Evolutionary conservation across 2,329 filamentous ascomycete genomes (phyloP), one percentile per base, ranked within the genome.

Genomic region (Alternaria novae-zelandiae): DNA sequence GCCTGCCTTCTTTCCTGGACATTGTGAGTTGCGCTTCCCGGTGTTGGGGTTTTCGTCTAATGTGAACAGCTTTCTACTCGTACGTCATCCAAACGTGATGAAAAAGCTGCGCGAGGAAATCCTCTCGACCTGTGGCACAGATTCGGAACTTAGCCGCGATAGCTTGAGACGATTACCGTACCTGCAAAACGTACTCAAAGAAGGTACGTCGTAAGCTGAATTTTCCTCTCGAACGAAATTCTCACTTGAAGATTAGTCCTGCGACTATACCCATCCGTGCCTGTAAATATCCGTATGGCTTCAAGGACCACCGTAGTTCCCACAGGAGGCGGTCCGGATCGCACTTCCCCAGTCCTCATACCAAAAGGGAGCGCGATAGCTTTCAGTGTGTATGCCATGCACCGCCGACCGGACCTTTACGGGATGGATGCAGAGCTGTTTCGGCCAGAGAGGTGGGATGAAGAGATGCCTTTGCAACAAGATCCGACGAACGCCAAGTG

Each of bases 1-100:
- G 93, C 93, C 25, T 87, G 85, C 2, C 91, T 91, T 0, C 85
- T 97, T 1, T 91, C 89, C 0, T 97, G 32, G 32, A 36, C 32
- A 36, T 36, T 36, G 32, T 36, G 15, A 36, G 30, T 32, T 8
- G 30, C 6, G 30, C 30, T 32, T 32, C 1, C 30, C 6, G 12
- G 12, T 32, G 30, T 30, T 12, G 11, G 28, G 11, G 3, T 30
- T 30, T 11, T 1, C 28, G 28, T 12, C 28, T 30, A 13, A 28
- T 28, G 10, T 28, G 26, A 28, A 9, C 15, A 36, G 32, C 15
- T 36, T 36, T n/a, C 7, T 36, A 9, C 32, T 36, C 15, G 32
- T n/a, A n/a, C 32, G 32, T 2, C 32, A 36, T 36, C 32, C 32
- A 0, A n/a, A 36, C 15, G 15, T 36, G 32, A n/a, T 36, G 32